Percentiles rank a stretch among this genome's conserved stretches.
Evolutionary conservation across 106 monocot genomes (phyloP).

Genomic region (Vanilla planifolia): DNA sequence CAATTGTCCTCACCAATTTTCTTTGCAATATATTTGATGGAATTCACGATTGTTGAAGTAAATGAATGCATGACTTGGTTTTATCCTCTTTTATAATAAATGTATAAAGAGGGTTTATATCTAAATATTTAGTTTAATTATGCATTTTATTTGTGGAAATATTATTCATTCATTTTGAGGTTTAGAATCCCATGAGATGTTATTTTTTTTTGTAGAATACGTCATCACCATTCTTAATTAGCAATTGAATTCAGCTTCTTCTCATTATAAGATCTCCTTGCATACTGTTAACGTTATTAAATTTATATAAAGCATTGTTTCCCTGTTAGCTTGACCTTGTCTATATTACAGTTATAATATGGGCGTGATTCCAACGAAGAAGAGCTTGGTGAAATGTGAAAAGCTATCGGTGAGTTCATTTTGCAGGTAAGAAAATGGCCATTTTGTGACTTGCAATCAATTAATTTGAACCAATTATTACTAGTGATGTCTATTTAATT

Average conservation of each 20-base stretch:
- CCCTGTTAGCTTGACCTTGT: conserved; percentile 4
- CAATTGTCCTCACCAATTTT: too few relatives aligned
- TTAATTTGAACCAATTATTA: too few relatives aligned
- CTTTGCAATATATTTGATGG: too few relatives aligned
- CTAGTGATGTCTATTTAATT: too few relatives aligned
- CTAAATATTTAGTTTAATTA: too few relatives aligned
- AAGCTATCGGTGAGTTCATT: conserved; percentile 80
- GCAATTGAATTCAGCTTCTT: not conserved
- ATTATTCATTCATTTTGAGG: not conserved
- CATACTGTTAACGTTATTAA: not conserved
- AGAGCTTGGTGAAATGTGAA: conserved; percentile 73
- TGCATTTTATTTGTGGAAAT: too few relatives aligned
- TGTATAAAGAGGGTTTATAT: too few relatives aligned
- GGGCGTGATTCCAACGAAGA: conserved; percentile 80
- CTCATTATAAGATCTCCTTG: not conserved
- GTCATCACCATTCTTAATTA: too few relatives aligned
- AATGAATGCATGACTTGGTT: too few relatives aligned
- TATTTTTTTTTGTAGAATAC: not conserved
- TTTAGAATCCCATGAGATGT: not conserved
- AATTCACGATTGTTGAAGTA: too few relatives aligned
- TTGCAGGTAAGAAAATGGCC: conserved; percentile 49
- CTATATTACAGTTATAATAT: conserved; percentile 65
- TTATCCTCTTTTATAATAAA: too few relatives aligned
- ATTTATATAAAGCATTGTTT: not conserved
- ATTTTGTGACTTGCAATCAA: not conserved